Evolutionary conservation across 2,329 filamentous ascomycete species (phyloP).

Genomic region (Trichoderma aggressivum): DNA sequence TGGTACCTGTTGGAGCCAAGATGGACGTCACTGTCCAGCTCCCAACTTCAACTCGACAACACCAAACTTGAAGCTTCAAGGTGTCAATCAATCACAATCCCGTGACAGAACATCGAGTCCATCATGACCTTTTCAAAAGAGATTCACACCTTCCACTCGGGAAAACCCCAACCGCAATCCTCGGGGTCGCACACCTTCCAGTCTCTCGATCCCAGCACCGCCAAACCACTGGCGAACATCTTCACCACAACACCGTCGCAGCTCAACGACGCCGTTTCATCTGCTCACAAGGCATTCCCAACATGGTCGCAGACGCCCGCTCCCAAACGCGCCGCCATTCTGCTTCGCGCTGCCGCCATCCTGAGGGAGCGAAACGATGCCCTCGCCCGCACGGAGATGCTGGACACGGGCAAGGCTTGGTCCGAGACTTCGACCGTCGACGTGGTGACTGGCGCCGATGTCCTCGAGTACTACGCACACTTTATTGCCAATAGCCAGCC

Average conservation of each 20-base stretch:
- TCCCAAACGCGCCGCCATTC: slow-evolving; percentile 71
- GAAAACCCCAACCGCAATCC: slow-evolving; percentile 58
- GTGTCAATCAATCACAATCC: background rate
- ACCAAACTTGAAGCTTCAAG: background rate
- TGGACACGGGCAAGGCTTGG: slow-evolving; percentile 83
- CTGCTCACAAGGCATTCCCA: slow-evolving; percentile 69
- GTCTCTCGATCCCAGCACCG: slow-evolving; percentile 71
- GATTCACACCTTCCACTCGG: slow-evolving; percentile 70
- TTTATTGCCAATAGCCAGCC: slow-evolving; percentile 76
- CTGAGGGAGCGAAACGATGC: slow-evolving; percentile 75
- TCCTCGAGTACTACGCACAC: slow-evolving; percentile 82
- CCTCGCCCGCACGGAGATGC: slow-evolving; percentile 74
- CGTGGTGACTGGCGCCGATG: slow-evolving; percentile 77
- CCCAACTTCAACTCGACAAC: background rate
- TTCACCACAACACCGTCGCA: slow-evolving; percentile 64
- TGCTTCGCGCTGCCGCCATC: slow-evolving; percentile 71
- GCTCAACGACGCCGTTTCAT: slow-evolving; percentile 68
- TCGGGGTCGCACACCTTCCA: slow-evolving; percentile 63
- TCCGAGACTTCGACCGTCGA: slow-evolving; percentile 83
- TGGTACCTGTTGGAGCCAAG: background rate
- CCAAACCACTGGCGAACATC: slow-evolving; percentile 65
- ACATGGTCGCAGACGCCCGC: slow-evolving; percentile 73
- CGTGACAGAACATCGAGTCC: background rate
- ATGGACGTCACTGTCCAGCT: slow-evolving; percentile 3
- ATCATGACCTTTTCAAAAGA: slow-evolving; percentile 37